These are phyloP conservation scores for Botryotinia convoluta DNA, from an alignment of 2,329 filamentous ascomycete species.

Conservation along the genomic window DNA sequence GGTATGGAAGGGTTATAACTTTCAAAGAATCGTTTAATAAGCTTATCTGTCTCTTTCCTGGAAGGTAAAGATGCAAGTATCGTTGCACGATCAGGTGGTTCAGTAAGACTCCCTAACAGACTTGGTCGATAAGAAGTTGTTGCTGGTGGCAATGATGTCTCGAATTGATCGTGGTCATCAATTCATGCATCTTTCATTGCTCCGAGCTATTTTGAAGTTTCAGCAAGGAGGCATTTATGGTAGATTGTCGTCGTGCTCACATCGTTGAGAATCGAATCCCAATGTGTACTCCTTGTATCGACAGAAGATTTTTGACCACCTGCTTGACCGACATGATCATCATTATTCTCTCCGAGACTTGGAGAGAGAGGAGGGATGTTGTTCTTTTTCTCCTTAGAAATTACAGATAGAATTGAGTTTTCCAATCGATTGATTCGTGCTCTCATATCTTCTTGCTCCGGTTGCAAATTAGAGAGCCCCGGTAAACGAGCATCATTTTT, in stretches of 20 bases:
- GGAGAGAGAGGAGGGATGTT: neutral
- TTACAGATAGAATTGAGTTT: slow-evolving; percentile 54
- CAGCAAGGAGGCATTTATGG: neutral
- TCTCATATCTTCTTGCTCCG: slow-evolving; percentile 47
- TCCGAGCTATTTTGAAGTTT: neutral
- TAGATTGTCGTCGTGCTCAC: slow-evolving; percentile 39
- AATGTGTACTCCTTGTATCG: slow-evolving; percentile 50
- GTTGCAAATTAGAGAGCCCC: slow-evolving; percentile 16
- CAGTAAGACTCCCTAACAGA: neutral
- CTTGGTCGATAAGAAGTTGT: neutral
- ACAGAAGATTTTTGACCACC: slow-evolving; percentile 24
- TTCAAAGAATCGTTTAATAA: neutral
- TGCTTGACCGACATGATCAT: slow-evolving; percentile 13
- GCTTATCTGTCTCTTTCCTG: neutral
- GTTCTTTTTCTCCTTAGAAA: slow-evolving; percentile 34
- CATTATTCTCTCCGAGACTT: neutral
- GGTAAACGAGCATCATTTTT: slow-evolving; percentile 44
- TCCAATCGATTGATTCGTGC: slow-evolving; percentile 54
- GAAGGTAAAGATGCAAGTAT: neutral
- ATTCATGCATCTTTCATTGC: neutral
- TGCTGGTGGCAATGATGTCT: neutral
- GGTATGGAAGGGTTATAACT: neutral
- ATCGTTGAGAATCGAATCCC: slow-evolving; percentile 58
- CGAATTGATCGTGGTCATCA: neutral
- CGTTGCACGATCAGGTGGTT: neutral